Percentiles rank a stretch among this genome's conserved stretches.
These are phyloP conservation scores for Anisodus acutangulus DNA, from an alignment of 257 asterid genomes.

Conservation along the genomic window DNA sequence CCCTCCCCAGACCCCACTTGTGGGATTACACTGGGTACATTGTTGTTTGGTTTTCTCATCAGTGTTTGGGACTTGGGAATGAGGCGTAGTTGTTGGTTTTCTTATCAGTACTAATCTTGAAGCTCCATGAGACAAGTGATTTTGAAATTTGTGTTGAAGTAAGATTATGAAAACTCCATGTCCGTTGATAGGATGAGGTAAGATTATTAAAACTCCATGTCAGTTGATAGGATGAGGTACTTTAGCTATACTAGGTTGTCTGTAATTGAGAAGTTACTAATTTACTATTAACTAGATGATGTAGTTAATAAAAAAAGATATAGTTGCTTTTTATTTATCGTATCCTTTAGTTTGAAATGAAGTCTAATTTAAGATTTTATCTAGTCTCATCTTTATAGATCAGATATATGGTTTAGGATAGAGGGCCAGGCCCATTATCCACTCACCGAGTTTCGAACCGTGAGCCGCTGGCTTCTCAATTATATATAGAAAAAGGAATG, in stretches of 20 bases:
- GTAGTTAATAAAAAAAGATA: neutral
- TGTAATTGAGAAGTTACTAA: neutral
- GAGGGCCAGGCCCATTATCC: too few relatives aligned
- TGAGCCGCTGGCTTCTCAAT: too few relatives aligned
- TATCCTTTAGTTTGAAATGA: neutral
- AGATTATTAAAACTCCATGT: neutral
- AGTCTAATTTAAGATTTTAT: neutral
- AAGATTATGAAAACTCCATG: neutral
- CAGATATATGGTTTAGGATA: neutral
- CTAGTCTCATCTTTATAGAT: neutral
- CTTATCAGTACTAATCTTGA: neutral
- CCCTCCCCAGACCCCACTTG: too few relatives aligned
- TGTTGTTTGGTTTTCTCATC: neutral
- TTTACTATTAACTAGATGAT: neutral
- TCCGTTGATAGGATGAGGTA: too few relatives aligned
- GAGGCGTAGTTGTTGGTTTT: neutral
- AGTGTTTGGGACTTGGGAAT: slow-evolving; percentile 2
- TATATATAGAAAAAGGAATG: too few relatives aligned
- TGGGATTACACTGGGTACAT: too few relatives aligned
- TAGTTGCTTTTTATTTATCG: neutral
- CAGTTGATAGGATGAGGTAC: slow-evolving; percentile 10
- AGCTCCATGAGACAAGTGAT: neutral
- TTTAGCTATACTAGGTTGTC: neutral
- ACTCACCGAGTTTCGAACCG: too few relatives aligned
- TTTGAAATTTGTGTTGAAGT: neutral